Evolutionary conservation across 805 yeast genomes (phyloP), one percentile per base, ranked within the genome.

Genomic region (Schwanniomyces pseudopolymorphus): DNA sequence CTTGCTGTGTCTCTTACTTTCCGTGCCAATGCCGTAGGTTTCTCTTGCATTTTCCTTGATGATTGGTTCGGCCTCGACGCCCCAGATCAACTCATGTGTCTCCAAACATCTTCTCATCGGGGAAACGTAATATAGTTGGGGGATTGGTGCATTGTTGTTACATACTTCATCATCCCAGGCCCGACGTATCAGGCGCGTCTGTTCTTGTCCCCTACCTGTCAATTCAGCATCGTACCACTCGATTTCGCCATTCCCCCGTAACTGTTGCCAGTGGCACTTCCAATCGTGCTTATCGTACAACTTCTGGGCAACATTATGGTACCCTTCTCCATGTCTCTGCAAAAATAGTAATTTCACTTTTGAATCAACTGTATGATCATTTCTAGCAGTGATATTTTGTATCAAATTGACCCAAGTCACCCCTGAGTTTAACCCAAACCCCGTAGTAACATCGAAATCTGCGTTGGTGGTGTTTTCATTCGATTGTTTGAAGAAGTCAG

Each of bases 301-400:
- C 4, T 19, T 7, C 2, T 58, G 57, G 0, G 62, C 69, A 20
- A 61, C 48, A 43, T 66, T 66, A 45, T 67, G 72, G 44, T 48
- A 61, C 8, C 68, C 71, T 52, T 66, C 66, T 9, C 69, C 69
- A 46, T 67, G 72, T 45, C 72, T 52, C 31, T 61, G 67, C 7
- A 67, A 42, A 35, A 61, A 65, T 16, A 67, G 47, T 26, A 67
- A 47, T 45, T 65, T 66, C 45, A 58, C 55, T 21, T 43, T 39
- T 9, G 38, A 39, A 13, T 50, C 44, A 20, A 44, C 39, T 20
- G 52, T 38, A 2, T 21, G 35, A 28, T 47, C 49, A 17, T 56
- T 49, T 11, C 56, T 40, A 4, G 48, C 46, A 9, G 49, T 37
- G 9, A 61, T 22, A n/a, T 51, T 39, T 2, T 48, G 39, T 6